These are phyloP conservation scores for Candida parachauliodes DNA, from an alignment of 805 yeast species.

Conservation along the genomic window DNA sequence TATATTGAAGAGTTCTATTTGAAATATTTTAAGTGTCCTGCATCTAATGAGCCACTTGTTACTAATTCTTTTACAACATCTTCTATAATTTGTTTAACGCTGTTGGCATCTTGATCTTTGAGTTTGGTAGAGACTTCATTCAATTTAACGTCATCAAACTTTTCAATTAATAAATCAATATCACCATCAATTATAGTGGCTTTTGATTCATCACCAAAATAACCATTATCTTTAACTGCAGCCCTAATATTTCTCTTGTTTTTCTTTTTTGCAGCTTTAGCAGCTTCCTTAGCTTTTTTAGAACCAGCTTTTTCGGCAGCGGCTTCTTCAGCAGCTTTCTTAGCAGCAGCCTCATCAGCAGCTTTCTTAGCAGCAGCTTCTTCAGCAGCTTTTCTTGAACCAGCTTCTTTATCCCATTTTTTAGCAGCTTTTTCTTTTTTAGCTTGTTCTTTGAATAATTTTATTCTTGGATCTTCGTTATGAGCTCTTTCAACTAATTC, in stretches of 20 bases:
- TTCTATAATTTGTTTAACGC: constrained; percentile 56
- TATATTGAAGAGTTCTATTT: constrained; percentile 3
- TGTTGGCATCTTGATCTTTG: constrained; percentile 50
- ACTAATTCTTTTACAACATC: constrained; percentile 53
- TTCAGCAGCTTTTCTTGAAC: constrained; percentile 94
- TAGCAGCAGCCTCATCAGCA: constrained; percentile 79
- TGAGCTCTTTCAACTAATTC: constrained; percentile 86
- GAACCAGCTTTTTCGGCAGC: constrained; percentile 57
- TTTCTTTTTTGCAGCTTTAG: constrained; percentile 98
- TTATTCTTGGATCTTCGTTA: constrained; percentile 92
- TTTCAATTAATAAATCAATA: constrained; percentile 71
- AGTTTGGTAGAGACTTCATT: constrained; percentile 70
- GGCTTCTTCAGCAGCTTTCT: constrained; percentile 70
- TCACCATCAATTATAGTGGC: constrained; percentile 74
- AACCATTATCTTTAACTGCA: constrained; percentile 76
- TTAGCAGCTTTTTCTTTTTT: constrained; percentile 89
- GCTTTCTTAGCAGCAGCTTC: constrained; percentile 81
- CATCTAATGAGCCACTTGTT: constrained; percentile 53
- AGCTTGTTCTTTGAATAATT: constrained; percentile 87
- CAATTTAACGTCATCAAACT: constrained; percentile 75
- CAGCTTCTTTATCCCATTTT: constrained; percentile 99
- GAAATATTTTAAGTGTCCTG: constrained; percentile 53
- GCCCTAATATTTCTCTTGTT: constrained; percentile 83
- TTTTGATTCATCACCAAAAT: constrained; percentile 75
- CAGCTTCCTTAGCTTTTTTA: constrained; percentile 87